Percentiles rank a stretch among this genome's conserved stretches.
Evolutionary conservation across 257 asterid species (phyloP).

Genomic region (Solanum chiquidenum): DNA sequence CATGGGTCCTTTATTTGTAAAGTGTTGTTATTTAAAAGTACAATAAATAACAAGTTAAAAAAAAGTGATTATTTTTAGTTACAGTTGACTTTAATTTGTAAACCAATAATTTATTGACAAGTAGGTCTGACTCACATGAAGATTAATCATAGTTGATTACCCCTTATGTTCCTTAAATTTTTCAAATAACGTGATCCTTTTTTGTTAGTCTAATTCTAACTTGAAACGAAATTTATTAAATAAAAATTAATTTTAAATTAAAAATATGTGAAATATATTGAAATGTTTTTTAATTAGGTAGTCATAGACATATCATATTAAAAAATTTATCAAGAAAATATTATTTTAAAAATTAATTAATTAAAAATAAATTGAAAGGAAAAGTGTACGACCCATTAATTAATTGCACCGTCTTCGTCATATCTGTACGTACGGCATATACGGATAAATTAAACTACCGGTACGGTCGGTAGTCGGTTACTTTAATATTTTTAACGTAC

Average conservation of each 20-base stretch:
- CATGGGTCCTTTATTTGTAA: background rate
- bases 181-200: background rate
- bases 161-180: slow-evolving; percentile 11
- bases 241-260: background rate
- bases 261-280: background rate
- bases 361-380: background rate
- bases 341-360: background rate
- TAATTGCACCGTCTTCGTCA: slow-evolving; percentile 22
- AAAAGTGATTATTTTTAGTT: background rate
- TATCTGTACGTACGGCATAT: slow-evolving; percentile 55
- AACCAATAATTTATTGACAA: background rate
- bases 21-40: background rate
- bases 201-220: background rate
- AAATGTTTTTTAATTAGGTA: background rate
- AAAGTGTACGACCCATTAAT: background rate
- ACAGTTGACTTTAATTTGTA: background rate
- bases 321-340: background rate
- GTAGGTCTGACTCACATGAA: background rate
- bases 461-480: slow-evolving; percentile 13
- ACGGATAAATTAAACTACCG: slow-evolving; percentile 21
- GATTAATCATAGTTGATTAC: background rate
- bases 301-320: background rate
- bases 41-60: background rate
- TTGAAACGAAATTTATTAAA: background rate
- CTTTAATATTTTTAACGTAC: background rate